A percentile compares a stretch with the other conserved stretches of the same genome.
These are phyloP conservation scores for Ceratobasidium sp. DNA, from an alignment of 1,284 basidiomycete species.

Conservation along the genomic window DNA sequence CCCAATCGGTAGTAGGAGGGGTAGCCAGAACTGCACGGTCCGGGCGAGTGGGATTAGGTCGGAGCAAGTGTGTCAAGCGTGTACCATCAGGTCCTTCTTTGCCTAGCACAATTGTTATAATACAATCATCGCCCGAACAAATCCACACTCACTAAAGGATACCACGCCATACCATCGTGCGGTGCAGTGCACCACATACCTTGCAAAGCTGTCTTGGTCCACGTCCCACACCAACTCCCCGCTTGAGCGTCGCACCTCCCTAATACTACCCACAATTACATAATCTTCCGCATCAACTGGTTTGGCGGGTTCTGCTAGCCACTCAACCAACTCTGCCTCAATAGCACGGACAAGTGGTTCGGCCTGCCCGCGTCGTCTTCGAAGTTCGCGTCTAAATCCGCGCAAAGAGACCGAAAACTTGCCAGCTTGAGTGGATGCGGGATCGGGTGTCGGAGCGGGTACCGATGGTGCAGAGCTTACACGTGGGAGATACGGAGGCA, in stretches of 20 bases:
- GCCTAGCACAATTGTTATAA: slow-evolving; percentile 55
- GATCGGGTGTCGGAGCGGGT: slow-evolving; percentile 50
- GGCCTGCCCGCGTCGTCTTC: slow-evolving; percentile 65
- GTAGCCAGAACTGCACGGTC: slow-evolving; percentile 65
- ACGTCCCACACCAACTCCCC: slow-evolving; percentile 74
- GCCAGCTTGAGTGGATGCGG: slow-evolving; percentile 67
- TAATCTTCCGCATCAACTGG: slow-evolving; percentile 69
- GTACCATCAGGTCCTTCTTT: slow-evolving; percentile 64
- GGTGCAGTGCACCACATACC: slow-evolving; percentile 81
- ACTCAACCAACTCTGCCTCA: slow-evolving; percentile 60
- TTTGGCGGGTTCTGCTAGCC: slow-evolving; percentile 57
- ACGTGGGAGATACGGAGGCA: slow-evolving; percentile 71
- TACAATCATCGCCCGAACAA: slow-evolving; percentile 14
- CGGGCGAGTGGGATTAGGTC: slow-evolving; percentile 72
- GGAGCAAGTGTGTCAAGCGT: slow-evolving; percentile 76
- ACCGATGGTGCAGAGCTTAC: slow-evolving; percentile 60
- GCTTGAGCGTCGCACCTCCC: slow-evolving; percentile 69
- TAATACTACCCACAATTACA: slow-evolving; percentile 58
- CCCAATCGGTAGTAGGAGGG: slow-evolving; percentile 64
- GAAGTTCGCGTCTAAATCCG: slow-evolving; percentile 71
- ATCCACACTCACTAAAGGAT: slow-evolving; percentile 71
- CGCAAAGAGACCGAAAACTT: slow-evolving; percentile 76
- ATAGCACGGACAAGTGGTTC: slow-evolving; percentile 68
- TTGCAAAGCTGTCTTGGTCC: slow-evolving; percentile 69
- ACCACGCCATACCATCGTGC: slow-evolving; percentile 78